Conservation (phyloP, 108 stramenopile species). For the Mayamaea pseudoterrestris region DNA sequence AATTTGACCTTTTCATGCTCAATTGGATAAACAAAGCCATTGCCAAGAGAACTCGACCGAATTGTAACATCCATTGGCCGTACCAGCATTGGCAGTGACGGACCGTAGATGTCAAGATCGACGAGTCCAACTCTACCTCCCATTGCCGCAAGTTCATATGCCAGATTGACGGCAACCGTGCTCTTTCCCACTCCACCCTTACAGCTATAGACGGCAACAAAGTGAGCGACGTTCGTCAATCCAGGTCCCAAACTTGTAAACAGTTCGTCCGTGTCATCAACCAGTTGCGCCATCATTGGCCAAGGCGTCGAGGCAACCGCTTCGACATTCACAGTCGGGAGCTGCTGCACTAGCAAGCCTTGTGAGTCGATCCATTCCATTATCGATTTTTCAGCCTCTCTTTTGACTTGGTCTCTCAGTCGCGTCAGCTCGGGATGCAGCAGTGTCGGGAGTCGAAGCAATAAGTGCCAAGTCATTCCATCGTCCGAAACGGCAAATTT, state of each 20-base stretch:
- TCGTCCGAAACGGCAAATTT: slow-evolving; percentile 11
- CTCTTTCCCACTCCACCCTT: slow-evolving; percentile 98
- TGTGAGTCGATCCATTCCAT: slow-evolving; percentile 10
- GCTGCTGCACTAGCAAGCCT: slow-evolving; percentile 7
- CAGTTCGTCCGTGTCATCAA: slow-evolving; percentile 24
- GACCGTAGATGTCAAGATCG: slow-evolving; percentile 97
- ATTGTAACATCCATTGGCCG: slow-evolving; percentile 69
- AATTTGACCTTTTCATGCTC: slow-evolving; percentile 75
- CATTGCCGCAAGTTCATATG: slow-evolving; percentile 82
- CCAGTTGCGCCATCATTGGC: slow-evolving; percentile 14
- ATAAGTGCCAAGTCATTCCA: slow-evolving; percentile 28
- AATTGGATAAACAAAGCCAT: slow-evolving; percentile 75
- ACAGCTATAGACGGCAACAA: slow-evolving; percentile 81
- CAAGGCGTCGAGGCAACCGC: slow-evolving; percentile 15
- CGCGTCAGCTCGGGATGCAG: slow-evolving; percentile 46
- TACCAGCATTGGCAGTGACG: slow-evolving; percentile 78
- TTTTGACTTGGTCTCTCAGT: slow-evolving; percentile 26
- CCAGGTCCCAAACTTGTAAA: slow-evolving; percentile 39
- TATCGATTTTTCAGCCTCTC: slow-evolving; percentile 25
- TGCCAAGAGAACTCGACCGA: slow-evolving; percentile 40
- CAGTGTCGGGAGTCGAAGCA: slow-evolving; percentile 42
- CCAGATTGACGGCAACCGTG: slow-evolving; percentile 93
- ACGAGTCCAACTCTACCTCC: slow-evolving; percentile 89
- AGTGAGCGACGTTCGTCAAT: slow-evolving; percentile 54
- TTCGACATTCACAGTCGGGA: slow-evolving; percentile 18